Evolutionary conservation across 1,284 basidiomycete genomes (phyloP), one percentile per base, ranked within the genome.

Genomic region (Neolentinus lepideus): DNA sequence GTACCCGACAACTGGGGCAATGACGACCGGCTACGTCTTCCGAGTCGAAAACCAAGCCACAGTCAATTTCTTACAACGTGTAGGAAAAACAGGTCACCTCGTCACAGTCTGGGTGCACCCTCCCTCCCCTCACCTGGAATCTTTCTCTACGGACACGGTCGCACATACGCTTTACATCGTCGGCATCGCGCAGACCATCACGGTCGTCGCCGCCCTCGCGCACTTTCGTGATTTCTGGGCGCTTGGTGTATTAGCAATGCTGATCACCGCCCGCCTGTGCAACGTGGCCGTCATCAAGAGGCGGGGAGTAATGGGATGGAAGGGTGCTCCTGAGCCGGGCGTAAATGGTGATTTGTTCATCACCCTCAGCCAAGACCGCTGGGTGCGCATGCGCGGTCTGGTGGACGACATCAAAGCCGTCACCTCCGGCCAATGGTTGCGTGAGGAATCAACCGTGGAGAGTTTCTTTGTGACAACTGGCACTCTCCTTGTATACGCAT

Each of bases 21-120:
- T 60, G 57, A 52, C 38, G 46, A 56, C 35, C 3, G 58, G 57
- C 19, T 58, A 58, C 51, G 57, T 60, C 11, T 60, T 58, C 27
- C 58, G 58, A 12, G 38, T 60, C 36, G 58, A 60, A 22, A 60
- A 60, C 51, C 57, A 48, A 16, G 58, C 54, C 8, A 60, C 54
- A 10, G 58, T 60, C 26, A 56, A 27, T 26, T 60, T 47, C 54
- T 26, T 60, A 25, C 54, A 56, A 46, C 14, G 52, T 31, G 36
- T 60, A 54, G 54, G 57, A 3, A 19, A 51, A 24, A 31, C 58
- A 4, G 58, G 57, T 1, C 48, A 54, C 22, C 53, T 60, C 14
- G 54, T 53, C 43, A 58, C 54, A 14, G 54, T 58, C 33, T 4
- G 25, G 3, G 57, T 60, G 10, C 10, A 4, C 4, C 26, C 22